Evolutionary conservation across 768 basidiomycete genomes (phyloP).

Genomic region (Tylopilus plumbeoviolaceoides): DNA sequence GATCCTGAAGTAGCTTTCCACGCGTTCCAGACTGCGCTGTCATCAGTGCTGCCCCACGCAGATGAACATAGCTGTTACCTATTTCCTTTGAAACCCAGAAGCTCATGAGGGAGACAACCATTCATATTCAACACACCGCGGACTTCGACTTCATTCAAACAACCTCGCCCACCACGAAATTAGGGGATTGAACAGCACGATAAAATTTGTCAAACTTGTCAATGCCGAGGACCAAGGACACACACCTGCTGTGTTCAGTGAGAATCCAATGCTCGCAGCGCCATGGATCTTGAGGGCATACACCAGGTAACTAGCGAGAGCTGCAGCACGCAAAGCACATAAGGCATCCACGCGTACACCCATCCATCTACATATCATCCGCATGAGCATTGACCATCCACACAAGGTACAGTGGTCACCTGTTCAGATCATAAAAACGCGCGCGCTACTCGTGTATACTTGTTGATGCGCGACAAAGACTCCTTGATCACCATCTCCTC

Average conservation of each 20-base stretch:
- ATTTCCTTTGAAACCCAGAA: background rate
- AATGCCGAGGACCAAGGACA: background rate
- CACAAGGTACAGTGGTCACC: background rate
- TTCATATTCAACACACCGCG: slow-evolving; percentile 35
- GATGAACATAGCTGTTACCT: background rate
- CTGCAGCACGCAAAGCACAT: background rate
- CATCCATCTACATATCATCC: background rate
- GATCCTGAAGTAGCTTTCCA: background rate
- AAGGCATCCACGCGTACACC: background rate
- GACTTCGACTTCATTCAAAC: slow-evolving; percentile 45
- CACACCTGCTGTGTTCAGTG: slow-evolving; percentile 38
- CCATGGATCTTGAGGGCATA: slow-evolving; percentile 2
- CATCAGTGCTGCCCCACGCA: background rate
- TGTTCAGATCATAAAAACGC: background rate
- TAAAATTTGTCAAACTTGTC: background rate
- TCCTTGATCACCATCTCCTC: background rate
- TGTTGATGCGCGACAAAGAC: background rate
- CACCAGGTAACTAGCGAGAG: background rate
- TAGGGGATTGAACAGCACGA: slow-evolving; percentile 51
- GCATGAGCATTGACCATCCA: background rate
- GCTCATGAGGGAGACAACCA: no score
- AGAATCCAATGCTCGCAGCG: slow-evolving; percentile 33
- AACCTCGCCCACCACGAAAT: slow-evolving; percentile 49
- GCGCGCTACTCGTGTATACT: background rate
- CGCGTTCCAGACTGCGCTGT: background rate